Percentiles rank a stretch among this genome's conserved stretches.
Evolutionary conservation across 768 basidiomycete species (phyloP).

Genomic region (Lactarius hengduanensis): DNA sequence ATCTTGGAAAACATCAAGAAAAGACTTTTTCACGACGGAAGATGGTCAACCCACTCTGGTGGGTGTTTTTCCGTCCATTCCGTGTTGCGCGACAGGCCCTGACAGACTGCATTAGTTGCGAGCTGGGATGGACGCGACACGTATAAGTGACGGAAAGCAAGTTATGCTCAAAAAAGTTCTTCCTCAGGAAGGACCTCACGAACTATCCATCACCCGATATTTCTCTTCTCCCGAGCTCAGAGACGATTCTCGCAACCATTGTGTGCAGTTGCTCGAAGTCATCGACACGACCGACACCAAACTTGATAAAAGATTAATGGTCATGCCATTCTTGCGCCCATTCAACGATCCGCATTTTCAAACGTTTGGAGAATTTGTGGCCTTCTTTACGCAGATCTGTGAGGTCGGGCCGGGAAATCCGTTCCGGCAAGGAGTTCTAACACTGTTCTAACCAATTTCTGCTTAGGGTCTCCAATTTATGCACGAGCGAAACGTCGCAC

Average conservation of each 20-base stretch:
- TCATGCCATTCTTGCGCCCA: constrained; percentile 27
- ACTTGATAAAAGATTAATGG: constrained; percentile 20
- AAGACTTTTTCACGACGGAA: constrained; percentile 14
- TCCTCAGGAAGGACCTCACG: constrained; percentile 18
- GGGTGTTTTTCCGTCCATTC: not conserved
- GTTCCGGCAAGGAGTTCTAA: not conserved
- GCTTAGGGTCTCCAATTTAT: constrained; percentile 19
- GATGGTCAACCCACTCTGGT: constrained; percentile 20
- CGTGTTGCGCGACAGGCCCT: not conserved
- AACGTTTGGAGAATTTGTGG: constrained; percentile 28
- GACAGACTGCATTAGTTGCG: constrained; percentile 3
- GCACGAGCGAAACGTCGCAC: constrained; percentile 16
- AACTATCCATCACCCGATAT: constrained; percentile 8
- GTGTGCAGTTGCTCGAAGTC: constrained; percentile 25
- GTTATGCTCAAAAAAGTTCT: constrained; percentile 30
- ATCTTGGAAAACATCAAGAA: constrained; percentile 9
- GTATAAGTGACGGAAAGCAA: constrained; percentile 21
- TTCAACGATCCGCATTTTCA: constrained; percentile 27
- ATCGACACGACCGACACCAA: constrained; percentile 12
- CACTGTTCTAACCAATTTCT: not conserved
- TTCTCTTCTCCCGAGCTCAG: constrained; percentile 19
- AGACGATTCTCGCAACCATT: constrained; percentile 23
- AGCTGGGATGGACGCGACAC: constrained; percentile 26
- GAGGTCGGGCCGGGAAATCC: constrained; percentile 6
- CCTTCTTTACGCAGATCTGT: constrained; percentile 24